Evolutionary conservation across 441 rosid genomes (phyloP).

Genomic region (Gossypium schwendimanii): DNA sequence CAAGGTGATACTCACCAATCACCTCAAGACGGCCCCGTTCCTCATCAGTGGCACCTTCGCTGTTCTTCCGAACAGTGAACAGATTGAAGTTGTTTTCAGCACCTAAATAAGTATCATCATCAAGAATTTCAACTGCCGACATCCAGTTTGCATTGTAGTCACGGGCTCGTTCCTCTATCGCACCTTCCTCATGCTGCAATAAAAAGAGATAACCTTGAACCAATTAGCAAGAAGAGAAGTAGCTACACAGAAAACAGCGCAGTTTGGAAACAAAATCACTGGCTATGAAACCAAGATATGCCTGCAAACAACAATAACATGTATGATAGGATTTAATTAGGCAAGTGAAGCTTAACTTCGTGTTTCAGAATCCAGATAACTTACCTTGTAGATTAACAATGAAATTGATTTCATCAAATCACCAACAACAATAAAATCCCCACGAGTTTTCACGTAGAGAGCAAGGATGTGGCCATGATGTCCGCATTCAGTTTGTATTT

Average conservation of each 20-base stretch:
- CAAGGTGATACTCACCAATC: slow-evolving; percentile 94
- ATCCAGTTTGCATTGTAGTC: slow-evolving; percentile 97
- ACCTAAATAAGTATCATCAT: slow-evolving; percentile 86
- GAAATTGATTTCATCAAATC: slow-evolving; percentile 98
- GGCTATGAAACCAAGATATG: background rate
- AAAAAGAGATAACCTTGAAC: background rate
- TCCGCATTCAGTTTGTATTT: slow-evolving; percentile 93
- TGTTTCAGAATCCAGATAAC: background rate
- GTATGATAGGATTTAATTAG: background rate
- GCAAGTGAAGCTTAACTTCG: background rate
- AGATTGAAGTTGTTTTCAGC: slow-evolving; percentile 89
- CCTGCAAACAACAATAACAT: background rate
- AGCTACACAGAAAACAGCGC: background rate
- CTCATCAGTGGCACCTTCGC: slow-evolving; percentile 98
- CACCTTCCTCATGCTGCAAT: slow-evolving; percentile 74
- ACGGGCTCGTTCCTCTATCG: slow-evolving; percentile 94
- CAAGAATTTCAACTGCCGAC: slow-evolving; percentile 97
- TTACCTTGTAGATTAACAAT: slow-evolving; percentile 80
- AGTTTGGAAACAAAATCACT: background rate
- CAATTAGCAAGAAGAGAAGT: background rate
- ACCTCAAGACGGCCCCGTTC: slow-evolving; percentile 94
- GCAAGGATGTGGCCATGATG: slow-evolving; percentile 99
- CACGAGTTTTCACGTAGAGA: slow-evolving; percentile 92
- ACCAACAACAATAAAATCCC: slow-evolving; percentile 96
- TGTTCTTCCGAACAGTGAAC: slow-evolving; percentile 84